Evolutionary conservation across 2,329 filamentous ascomycete species (phyloP), one percentile per base, ranked within the genome.

Genomic region (Apiospora hydei): DNA sequence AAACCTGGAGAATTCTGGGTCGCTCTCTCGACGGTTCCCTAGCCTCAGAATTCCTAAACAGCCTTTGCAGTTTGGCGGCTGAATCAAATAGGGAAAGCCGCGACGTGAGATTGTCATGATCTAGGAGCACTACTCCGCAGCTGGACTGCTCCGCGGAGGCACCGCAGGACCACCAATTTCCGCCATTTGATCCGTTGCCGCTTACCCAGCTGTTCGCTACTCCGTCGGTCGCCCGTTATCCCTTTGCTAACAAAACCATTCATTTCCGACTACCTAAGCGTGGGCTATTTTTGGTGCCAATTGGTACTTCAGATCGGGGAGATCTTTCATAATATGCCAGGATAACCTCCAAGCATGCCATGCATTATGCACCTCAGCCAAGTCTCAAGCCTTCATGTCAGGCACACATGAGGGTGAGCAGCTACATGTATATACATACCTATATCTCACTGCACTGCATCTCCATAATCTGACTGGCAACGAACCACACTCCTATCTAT

Each of bases 1-100:
- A 10, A 10, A 49, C 26, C 51, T 34, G 53, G 53, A 30, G 53
- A 38, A 61, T 61, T 61, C 53, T 61, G 53, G 53, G 53, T 34
- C 53, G 18, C 21, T 13, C 34, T 13, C 18, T 41, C 34, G 13
- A 64, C 57, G 57, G 57, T 34, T 41, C 4, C 34, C 34, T 38
- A 38, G 2, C 5, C 57, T 41, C 30, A 30, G 34, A 13, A 64
- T 64, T 14, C n/a, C 14, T 38, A 34, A 38, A 38, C 16, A 64
- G 30, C 53, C 16, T 21, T 38, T 4, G 26, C 0, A 1, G 10
- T n/a, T n/a, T 38, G 16, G 57, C 30, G 34, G 18, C 34, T n/a
- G 34, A 21, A n/a, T 41, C 11, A n/a, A 61, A 14, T 41, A 38
- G n/a, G 46, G 46, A 49, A 18, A 7, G 21, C 53, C 16, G 53